Evolutionary conservation across 345 rosid species (phyloP).

Genomic region (Litchi chinensis): DNA sequence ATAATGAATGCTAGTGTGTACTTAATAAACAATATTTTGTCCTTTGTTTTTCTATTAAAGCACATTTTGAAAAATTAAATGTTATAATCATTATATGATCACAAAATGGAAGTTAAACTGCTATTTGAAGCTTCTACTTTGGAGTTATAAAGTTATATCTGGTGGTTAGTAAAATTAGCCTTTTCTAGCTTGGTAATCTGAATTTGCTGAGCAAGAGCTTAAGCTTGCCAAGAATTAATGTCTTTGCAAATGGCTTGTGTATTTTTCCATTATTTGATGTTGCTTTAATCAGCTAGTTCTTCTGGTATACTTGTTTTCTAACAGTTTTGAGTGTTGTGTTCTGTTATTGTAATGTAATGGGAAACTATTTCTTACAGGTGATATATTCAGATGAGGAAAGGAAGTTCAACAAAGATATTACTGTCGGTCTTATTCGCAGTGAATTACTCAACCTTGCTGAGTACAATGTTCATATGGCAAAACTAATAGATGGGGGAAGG

Average conservation of each 20-base stretch:
- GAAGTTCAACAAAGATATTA: conserved; percentile 87
- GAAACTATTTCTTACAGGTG: conserved; percentile 51
- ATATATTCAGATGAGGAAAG: conserved; percentile 95
- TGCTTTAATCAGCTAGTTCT: neutral
- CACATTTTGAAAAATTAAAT: conserved; percentile 15
- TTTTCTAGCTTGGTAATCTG: neutral
- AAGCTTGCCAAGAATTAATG: neutral
- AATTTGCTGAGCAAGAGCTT: neutral
- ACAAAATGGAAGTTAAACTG: too few relatives aligned
- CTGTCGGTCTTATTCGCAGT: conserved; percentile 76
- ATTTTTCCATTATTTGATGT: neutral
- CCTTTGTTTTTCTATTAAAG: too few relatives aligned
- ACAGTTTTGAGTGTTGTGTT: conserved; percentile 4
- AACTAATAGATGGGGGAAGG: conserved; percentile 93
- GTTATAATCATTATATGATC: neutral
- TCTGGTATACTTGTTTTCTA: neutral
- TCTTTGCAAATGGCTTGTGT: neutral
- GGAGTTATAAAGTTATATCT: neutral
- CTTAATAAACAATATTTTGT: neutral
- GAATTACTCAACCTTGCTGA: conserved; percentile 94
- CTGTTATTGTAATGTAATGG: conserved; percentile 8
- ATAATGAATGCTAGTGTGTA: too few relatives aligned
- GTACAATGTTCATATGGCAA: conserved; percentile 92
- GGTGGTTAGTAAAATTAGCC: neutral
- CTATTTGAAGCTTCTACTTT: neutral